Conservation (phyloP, 257 asterid genomes). For the Solanum pimpinellifolium region DNA sequence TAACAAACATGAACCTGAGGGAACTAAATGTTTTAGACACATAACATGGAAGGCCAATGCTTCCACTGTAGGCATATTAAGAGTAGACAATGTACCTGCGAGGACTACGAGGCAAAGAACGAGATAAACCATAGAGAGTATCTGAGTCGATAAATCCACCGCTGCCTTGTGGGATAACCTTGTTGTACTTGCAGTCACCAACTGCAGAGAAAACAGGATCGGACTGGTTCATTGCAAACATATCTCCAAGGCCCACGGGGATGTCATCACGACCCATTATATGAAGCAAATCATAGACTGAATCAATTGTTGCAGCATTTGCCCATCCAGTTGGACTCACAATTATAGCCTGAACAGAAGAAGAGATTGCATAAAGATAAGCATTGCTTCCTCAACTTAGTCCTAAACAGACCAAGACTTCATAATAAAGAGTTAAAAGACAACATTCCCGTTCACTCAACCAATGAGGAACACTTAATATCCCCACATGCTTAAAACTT, state of each 20-base stretch:
- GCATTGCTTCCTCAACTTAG: background rate
- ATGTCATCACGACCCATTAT: constrained; percentile 96
- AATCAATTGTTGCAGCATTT: constrained; percentile 74
- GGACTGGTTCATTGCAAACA: constrained; percentile 50
- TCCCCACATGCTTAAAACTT: background rate
- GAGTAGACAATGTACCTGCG: constrained; percentile 35
- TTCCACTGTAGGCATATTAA: background rate
- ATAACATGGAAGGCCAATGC: background rate
- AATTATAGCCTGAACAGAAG: constrained; percentile 41
- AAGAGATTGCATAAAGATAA: background rate
- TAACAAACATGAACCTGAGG: background rate
- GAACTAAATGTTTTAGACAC: background rate
- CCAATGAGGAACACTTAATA: background rate
- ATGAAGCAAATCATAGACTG: constrained; percentile 66
- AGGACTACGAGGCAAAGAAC: constrained; percentile 70
- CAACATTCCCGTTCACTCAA: background rate
- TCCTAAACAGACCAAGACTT: background rate
- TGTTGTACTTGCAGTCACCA: constrained; percentile 68
- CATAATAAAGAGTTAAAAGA: background rate
- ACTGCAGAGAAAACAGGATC: constrained; percentile 30
- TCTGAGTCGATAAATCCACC: constrained; percentile 87
- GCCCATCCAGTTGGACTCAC: constrained; percentile 90
- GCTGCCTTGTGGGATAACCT: constrained; percentile 69
- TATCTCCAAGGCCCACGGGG: constrained; percentile 69
- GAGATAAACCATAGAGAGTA: constrained; percentile 68